Percentiles rank a stretch among this genome's conserved stretches.
Evolutionary conservation across 23 red algal species (phyloP).

Genomic region (Gracilaria domingensis): DNA sequence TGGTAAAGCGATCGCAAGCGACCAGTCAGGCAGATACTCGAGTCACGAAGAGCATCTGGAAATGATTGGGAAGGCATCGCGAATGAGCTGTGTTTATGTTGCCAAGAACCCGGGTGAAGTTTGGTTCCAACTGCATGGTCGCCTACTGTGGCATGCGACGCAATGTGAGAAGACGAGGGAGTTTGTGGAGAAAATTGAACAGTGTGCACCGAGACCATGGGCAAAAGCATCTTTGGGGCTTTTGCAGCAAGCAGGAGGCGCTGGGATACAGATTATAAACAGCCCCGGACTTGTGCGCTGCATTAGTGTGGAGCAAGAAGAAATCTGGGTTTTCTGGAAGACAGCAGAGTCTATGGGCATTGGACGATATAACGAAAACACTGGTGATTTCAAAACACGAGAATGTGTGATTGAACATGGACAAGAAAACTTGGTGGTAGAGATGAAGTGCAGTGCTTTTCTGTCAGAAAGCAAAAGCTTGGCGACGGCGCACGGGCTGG

Average conservation of each 20-base stretch:
- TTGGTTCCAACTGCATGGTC: constrained; percentile 18
- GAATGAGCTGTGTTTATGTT: not conserved
- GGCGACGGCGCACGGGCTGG: too few relatives aligned
- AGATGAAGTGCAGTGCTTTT: too few relatives aligned
- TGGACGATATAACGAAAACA: not conserved
- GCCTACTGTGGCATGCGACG: constrained; percentile 16
- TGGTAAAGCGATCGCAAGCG: too few relatives aligned
- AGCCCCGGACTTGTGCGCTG: not conserved
- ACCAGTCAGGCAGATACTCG: not conserved
- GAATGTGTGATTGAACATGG: too few relatives aligned
- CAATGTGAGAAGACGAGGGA: not conserved
- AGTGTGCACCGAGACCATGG: constrained; percentile 14
- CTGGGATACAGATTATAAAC: not conserved
- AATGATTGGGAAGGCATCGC: constrained; percentile 7
- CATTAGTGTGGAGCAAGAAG: not conserved
- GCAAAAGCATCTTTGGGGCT: constrained; percentile 9
- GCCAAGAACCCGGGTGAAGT: not conserved
- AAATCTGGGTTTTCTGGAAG: not conserved
- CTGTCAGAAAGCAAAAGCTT: too few relatives aligned
- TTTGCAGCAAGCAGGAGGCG: not conserved
- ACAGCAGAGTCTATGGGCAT: not conserved
- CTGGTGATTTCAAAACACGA: not conserved
- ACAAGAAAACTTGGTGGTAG: too few relatives aligned
- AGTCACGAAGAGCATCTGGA: not conserved
- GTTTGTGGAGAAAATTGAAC: constrained; percentile 14